Evolutionary conservation across 2,329 filamentous ascomycete species (phyloP), one percentile per base, ranked within the genome.

Genomic region (Fusarium verrucosum): DNA sequence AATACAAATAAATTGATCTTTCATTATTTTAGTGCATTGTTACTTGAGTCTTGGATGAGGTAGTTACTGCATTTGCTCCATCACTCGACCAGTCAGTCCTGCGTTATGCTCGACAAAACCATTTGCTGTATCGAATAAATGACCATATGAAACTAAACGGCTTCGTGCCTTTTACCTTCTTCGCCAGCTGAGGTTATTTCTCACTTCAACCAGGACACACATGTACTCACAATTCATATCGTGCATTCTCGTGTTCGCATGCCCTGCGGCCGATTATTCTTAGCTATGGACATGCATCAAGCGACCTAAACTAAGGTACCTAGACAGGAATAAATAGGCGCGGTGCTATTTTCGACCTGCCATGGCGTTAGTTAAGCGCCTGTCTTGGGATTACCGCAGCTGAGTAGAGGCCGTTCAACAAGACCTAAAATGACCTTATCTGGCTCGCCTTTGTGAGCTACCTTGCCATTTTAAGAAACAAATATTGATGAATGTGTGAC

Each of bases 311-410:
- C 11, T 19, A 11, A 9, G 22, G 23, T 23, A 23, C 23, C 19
- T 36, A 16, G 13, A 20, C 19, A 20, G 17, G n/a, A 30, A 26
- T 4, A 16, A 36, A 50, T 69, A 69, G 58, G 45, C 66, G 68
- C 68, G 61, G 45, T 68, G 26, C 64, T 70, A 70, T 70, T 70
- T 68, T 61, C n/a, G 36, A 62, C 16, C 10, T 20, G 32, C 10
- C 32, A n/a, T 51, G 46, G 61, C 56, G 51, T 55, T 4, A 33
- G 35, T 50, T 49, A 69, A 53, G 46, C 57, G 57, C 57, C 32
- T 4, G 33, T 40, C 23, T 23, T 47, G 32, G 22, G 25, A 50
- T 47, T 51, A 57, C 49, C 51, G 55, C 64, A 61, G 36, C 35
- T 53, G 28, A 30, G 28, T 16, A 37, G 32, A 58, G 50, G 37